These are phyloP conservation scores for Chrysophaeum taylorii DNA, from an alignment of 352 stramenopile genomes.

Conservation along the genomic window DNA sequence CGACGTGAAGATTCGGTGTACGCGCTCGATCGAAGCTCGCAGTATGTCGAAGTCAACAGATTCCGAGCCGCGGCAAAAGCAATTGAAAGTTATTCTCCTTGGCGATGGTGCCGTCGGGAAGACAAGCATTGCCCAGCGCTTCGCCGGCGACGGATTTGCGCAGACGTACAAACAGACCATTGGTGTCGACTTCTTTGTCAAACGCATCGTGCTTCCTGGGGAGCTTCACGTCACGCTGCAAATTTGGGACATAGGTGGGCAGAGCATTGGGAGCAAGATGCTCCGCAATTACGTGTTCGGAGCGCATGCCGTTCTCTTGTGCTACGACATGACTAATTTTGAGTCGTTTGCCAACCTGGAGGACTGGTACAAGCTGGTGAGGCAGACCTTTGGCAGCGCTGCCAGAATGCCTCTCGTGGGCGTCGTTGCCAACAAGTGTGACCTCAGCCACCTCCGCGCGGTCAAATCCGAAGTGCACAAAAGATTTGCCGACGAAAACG, in stretches of 20 bases:
- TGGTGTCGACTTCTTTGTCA: slow-evolving; percentile 86
- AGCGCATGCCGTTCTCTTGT: slow-evolving; percentile 75
- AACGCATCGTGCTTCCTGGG: slow-evolving; percentile 73
- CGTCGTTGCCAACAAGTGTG: slow-evolving; percentile 73
- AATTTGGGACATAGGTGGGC: slow-evolving; percentile 84
- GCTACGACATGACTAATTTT: slow-evolving; percentile 90
- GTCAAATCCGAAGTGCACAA: slow-evolving; percentile 74
- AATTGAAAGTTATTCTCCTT: slow-evolving; percentile 73
- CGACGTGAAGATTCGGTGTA: no score
- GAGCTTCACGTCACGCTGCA: slow-evolving; percentile 53
- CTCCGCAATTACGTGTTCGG: slow-evolving; percentile 85
- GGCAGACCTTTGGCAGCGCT: slow-evolving; percentile 59
- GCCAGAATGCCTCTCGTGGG: slow-evolving; percentile 74
- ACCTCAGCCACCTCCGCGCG: slow-evolving; percentile 74
- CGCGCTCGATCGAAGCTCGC: no score
- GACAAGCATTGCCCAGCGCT: slow-evolving; percentile 80
- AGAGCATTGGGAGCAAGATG: slow-evolving; percentile 65
- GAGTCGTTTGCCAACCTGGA: slow-evolving; percentile 87
- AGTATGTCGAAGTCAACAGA: no score
- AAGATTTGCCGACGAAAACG: slow-evolving; percentile 81
- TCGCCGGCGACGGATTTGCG: slow-evolving; percentile 77
- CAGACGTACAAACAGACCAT: slow-evolving; percentile 88
- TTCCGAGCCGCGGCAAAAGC: no score
- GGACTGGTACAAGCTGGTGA: slow-evolving; percentile 53
- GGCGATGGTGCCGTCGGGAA: slow-evolving; percentile 84